Evolutionary conservation across 2,329 filamentous ascomycete species (phyloP), one percentile per base, ranked within the genome.

Genomic region (Sclerotinia trifoliorum): DNA sequence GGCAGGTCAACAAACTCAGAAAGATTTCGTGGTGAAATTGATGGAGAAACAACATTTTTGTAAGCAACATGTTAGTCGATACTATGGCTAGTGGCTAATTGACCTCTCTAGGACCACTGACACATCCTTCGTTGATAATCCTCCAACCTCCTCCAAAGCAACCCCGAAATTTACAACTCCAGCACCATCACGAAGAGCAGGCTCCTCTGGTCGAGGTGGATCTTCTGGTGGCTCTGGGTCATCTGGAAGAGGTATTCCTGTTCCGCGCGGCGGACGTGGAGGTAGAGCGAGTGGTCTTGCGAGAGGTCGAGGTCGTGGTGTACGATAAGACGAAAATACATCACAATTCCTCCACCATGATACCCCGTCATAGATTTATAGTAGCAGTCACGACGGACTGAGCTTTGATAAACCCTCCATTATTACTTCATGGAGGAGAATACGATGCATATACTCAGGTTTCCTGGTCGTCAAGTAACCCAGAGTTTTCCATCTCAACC

Each of bases 81-180:
- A 42, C 55, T 42, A 65, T 39, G 46, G 8, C 29, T 67, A 29
- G 62, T 51, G 17, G 55, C 70, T 74, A 67, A 73, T 56, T 66
- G 21, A 56, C 49, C 24, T 54, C 71, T 71, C 5, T 73, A 94
- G 91, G 84, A 97, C 94, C 32, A 96, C 92, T 15, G 93, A 97
- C 77, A 96, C 90, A 7, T 92, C 92, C 1, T 97, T 97, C 76
- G 88, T 97, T 67, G 93, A 97, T 46, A 92, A 97, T 74, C 94
- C 93, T 10, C 80, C 85, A 2, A 80, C 81, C n/a, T 80, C 84
- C 19, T 83, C 83, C 32, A 87, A 82, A 73, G 78, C 83, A 35
- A 80, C 80, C 6, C 78, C 81, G 70, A 82, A 82, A 71, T 76
- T 75, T 58, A 69, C 75, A 39, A 77, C 74, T 51, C 76, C 77